Evolutionary conservation across 805 yeast species (phyloP), one percentile per base, ranked within the genome.

Genomic region (Zygosaccharomyces lentus): DNA sequence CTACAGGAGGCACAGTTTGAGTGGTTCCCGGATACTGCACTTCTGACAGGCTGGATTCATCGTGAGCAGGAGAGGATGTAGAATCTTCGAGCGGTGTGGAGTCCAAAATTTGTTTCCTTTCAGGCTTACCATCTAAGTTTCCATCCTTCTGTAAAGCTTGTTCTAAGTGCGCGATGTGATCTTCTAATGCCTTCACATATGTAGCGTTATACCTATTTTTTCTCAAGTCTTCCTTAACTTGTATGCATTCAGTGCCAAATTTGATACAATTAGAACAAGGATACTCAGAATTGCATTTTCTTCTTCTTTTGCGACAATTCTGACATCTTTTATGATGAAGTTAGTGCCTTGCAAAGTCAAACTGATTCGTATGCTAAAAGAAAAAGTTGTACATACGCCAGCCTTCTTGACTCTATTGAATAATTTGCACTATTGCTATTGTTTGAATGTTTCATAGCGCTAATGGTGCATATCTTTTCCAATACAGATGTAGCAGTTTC

Each of bases 191-290:
- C 34, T 66, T 67, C 17, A 76, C 78, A 51, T 76, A 75, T 44
- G 68, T 65, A 7, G 68, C 70, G 1, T 75, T 64, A 1, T 76
- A 75, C 42, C 79, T 57, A 45, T 66, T 69, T 46, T 69, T 73
- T 26, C 81, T 58, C 65, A 73, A 62, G 50, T 76, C 81, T 51
- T 64, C 61, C 2, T 67, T 61, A 0, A 69, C 66, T 37, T 64
- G 69, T 16, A 73, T 58, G 55, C 81, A 76, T 29, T 69, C 73
- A n/a, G 65, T 66, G 4, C 65, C 64, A 9, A 68, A 64, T 48
- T 67, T 70, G 19, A 65, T 55, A 52, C 81, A 76, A 48, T 67
- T 68, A 25, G 69, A 56, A 52, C 81, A 76, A 6, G 80, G 80
- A 34, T 56, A 55, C 36, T 67, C 68, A 49, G 66, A 69, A 53